Conservation (phyloP, 2,329 filamentous ascomycete genomes). For the Aspergillus unguis region DNA sequence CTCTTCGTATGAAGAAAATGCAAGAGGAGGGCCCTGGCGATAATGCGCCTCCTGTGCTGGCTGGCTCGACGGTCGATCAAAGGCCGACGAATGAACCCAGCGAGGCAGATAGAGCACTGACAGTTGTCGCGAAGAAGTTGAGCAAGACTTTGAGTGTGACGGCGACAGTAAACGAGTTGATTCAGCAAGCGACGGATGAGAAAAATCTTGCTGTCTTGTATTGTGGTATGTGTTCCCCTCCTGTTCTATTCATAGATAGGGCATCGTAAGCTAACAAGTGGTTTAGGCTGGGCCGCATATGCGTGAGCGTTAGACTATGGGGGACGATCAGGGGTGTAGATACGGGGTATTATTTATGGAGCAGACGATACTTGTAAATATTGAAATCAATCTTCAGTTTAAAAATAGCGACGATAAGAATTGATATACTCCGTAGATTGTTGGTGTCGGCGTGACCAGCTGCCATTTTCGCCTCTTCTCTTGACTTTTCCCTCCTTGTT, state of each 20-base stretch:
- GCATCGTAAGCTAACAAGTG: not conserved
- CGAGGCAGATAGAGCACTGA: slow-evolving; percentile 87
- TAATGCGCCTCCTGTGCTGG: slow-evolving; percentile 32
- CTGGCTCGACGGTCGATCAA: slow-evolving; percentile 29
- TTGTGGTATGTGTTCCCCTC: slow-evolving; percentile 55
- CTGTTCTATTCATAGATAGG: not conserved
- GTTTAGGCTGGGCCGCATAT: slow-evolving; percentile 52
- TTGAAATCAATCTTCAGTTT: not conserved
- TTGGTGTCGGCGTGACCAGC: slow-evolving; percentile 1
- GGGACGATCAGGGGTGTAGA: not conserved
- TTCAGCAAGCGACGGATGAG: slow-evolving; percentile 93
- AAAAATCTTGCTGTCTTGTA: slow-evolving; percentile 88
- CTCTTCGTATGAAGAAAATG: slow-evolving; percentile 63
- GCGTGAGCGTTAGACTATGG: slow-evolving; percentile 24
- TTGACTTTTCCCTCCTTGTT: not conserved
- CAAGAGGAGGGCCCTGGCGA: slow-evolving; percentile 53
- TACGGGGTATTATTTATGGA: not conserved
- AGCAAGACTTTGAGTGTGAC: slow-evolving; percentile 90
- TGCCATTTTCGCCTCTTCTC: slow-evolving; percentile 4
- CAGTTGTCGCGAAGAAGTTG: slow-evolving; percentile 93
- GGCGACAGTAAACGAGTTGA: slow-evolving; percentile 94
- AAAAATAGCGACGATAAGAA: not conserved
- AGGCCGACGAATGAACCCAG: slow-evolving; percentile 56
- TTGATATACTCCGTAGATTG: not conserved
- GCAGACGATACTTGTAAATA: not conserved